phyloP scores from a whole-genome alignment of 495 filamentous ascomycete species.

The Penicillium paxilli region DNA sequence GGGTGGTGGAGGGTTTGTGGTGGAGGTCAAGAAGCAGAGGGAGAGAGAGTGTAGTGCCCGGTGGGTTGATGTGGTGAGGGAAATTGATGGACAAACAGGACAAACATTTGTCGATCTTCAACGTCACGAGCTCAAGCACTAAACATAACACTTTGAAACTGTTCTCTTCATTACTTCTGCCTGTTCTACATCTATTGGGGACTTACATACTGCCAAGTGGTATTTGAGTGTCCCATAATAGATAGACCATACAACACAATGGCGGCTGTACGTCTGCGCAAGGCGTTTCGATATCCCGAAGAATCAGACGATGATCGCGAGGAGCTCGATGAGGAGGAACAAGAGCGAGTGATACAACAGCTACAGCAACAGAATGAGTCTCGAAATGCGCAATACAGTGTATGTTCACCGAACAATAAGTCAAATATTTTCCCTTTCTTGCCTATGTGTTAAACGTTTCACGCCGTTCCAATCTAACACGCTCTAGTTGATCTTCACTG shows the following conservation, averaged over 20 bases:
- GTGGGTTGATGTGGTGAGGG: neutral
- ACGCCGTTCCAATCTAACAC: too few species aligned
- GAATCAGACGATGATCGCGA: slow-evolving; percentile 51
- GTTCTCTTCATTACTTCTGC: too few species aligned
- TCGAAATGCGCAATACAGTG: slow-evolving; percentile 60
- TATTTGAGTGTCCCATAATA: too few species aligned
- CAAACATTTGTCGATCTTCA: slow-evolving; percentile 23
- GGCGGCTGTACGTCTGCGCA: slow-evolving; percentile 57
- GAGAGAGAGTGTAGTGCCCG: too few species aligned
- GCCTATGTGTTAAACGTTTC: too few species aligned
- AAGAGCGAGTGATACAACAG: slow-evolving; percentile 65
- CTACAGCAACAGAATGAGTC: slow-evolving; percentile 56
- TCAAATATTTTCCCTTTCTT: neutral
- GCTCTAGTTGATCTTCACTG: slow-evolving; percentile 59
- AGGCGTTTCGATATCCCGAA: slow-evolving; percentile 62
- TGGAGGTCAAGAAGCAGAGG: neutral
- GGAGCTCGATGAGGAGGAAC: slow-evolving; percentile 70
- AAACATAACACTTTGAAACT: too few species aligned
- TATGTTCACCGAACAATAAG: slow-evolving; percentile 21
- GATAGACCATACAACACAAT: slow-evolving; percentile 30
- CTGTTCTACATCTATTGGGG: too few species aligned
- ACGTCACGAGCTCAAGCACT: slow-evolving; percentile 6
- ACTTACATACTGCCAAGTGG: too few species aligned
- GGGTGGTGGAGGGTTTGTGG: neutral
- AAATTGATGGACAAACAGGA: slow-evolving; percentile 28